phyloP scores from a whole-genome alignment of 1,139 yeast genomes.

The Debaryomyces robertsiae region DNA sequence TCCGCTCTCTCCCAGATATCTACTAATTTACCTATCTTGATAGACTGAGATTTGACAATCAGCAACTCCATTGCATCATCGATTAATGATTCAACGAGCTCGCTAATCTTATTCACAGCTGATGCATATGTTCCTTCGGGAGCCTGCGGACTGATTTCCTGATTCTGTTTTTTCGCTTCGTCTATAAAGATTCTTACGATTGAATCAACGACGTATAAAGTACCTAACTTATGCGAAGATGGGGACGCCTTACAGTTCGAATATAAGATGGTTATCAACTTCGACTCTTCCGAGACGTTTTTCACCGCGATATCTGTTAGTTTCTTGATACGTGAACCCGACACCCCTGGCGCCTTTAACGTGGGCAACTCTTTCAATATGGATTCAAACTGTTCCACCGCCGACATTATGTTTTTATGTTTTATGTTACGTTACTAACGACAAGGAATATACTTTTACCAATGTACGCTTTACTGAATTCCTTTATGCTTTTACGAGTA shows the following conservation, averaged over 20 bases:
- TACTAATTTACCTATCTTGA: constrained; percentile 77
- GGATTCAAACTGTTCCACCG: constrained; percentile 64
- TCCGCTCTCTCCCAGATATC: constrained; percentile 92
- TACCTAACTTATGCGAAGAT: constrained; percentile 83
- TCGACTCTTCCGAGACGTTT: constrained; percentile 60
- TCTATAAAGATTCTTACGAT: constrained; percentile 85
- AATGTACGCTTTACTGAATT: constrained; percentile 5
- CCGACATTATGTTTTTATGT: constrained; percentile 27
- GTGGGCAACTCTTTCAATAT: constrained; percentile 73
- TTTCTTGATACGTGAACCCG: constrained; percentile 91
- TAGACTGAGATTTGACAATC: constrained; percentile 54
- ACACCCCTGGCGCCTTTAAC: constrained; percentile 89
- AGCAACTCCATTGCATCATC: constrained; percentile 61
- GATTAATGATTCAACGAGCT: constrained; percentile 57
- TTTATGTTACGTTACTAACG: constrained; percentile 8
- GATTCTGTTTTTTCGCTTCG: constrained; percentile 61
- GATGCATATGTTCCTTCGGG: constrained; percentile 76
- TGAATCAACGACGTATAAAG: constrained; percentile 88
- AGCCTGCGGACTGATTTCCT: constrained; percentile 48
- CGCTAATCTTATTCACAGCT: constrained; percentile 65
- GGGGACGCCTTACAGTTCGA: constrained; percentile 76
- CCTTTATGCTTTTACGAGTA: constrained; percentile 8
- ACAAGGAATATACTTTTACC: constrained; percentile 7
- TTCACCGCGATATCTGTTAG: constrained; percentile 76
- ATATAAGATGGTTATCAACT: constrained; percentile 59